Base-by-base conservation (phyloP, 129 eudicot genomes). In the Escallonia rubra region DNA sequence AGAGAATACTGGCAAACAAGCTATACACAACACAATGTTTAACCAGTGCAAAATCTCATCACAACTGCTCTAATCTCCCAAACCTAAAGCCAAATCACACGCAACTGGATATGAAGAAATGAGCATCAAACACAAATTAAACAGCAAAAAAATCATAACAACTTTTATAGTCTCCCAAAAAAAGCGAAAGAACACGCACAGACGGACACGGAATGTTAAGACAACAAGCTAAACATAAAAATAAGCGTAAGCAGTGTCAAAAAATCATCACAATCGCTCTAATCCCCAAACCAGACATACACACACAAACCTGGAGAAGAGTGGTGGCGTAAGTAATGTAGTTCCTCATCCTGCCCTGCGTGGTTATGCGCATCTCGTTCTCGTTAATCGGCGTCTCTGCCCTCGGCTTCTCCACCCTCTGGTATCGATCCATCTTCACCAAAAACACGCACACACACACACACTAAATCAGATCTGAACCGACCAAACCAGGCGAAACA, bases 371-470 rank as follows among this genome's bases (percentile, higher is more conserved):
- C 67, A 85, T 81, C 75, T 85, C 91, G 67, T 81, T 85, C 85
- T 76, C 91, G 49, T 79, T 75, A 61, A 85, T 85, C 16, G 85
- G 85, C n/a, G 76, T 77, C 58, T 85, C 91, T 3, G 58, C 72
- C 76, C 76, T 74, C 13, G 91, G 82, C 83, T 85, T 85, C 81
- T 85, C 87, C 23, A 85, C 91, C 67, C 82, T 85, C 85, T 85
- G 85, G 70, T 85, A 85, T 71, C 91, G 82, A 85, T 85, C 87
- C 91, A 85, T 85, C 77, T 69, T n/a, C 12, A 43, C 34, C 8
- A 61, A 38, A 61, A 46, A n/a, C 59, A 54, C 59, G 14, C 59
- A 23, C 70, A 41, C 51, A n/a, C 15, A 54, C 11, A 55, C 60
- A 43, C 70, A 41, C 51, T 1, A 61, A 43, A 4, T 57, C 62